Base-by-base conservation (phyloP, 257 asterid genomes). In the Primulina eburnea region DNA sequence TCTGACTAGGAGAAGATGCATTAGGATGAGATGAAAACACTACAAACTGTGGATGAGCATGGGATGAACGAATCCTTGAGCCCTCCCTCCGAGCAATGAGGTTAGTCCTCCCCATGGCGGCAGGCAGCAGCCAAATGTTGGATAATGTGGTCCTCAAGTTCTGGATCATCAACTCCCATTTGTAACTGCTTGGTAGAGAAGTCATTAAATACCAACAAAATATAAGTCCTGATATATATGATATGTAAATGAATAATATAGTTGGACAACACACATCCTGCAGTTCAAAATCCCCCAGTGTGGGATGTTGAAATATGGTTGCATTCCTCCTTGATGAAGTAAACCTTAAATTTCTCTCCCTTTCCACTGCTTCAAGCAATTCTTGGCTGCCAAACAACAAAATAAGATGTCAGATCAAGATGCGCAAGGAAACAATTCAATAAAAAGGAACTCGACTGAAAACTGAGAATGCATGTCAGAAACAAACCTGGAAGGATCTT, bases 121-220 rank as follows among this genome's bases (percentile, higher is more conserved):
- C 96, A 37, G 96, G 96, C 96, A 37, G 96, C 97, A 18, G 97
- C 95, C 78, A 93, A 80, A 78, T 91, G 99, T 81, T 86, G 97
- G 72, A 93, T 79, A 70, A 93, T 89, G 65, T 92, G 82, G 40
- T 90, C 97, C 83, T 93, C 96, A 71, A 93, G 88, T 70, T 85
- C 97, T 66, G 90, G 65, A 65, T 84, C 85, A 63, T 82, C 82
- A 59, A 84, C 73, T 60, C 89, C 92, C 62, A 78, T 88, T 26
- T 90, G 96, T 64, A 86, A 78, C 97, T 93, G 90, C 72, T 82
- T 40, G 57, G 58, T 47, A 20, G 57, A 69, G 26, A 70, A 75
- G 73, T 29, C 40, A 61, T 71, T 68, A 20, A 29, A 71, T 30
- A 72, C 59, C 62, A 78, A 74, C 40, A 52, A 59, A n/a, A 47